Base-by-base conservation (phyloP, 164 flowering plant genomes). In the Vitis riparia region DNA sequence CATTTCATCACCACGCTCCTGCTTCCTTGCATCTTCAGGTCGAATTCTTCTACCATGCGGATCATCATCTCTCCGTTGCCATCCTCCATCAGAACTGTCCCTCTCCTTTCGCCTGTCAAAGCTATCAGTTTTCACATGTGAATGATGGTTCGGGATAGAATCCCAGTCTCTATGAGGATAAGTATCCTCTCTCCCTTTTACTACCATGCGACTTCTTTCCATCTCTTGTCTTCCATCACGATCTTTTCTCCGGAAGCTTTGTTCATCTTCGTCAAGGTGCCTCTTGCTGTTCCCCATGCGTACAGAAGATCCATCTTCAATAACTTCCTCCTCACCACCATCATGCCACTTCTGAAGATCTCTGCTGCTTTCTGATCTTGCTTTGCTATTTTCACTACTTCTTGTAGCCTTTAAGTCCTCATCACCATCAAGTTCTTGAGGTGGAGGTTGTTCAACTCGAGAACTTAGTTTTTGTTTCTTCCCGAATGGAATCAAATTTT, bases 351-450 rank as follows among this genome's bases (percentile, higher is more conserved):
- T 91, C 58, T 72, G 79, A 77, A 77, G 68, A 72, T 85, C 94
- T 79, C 83, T 82, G 83, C 93, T 88, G 75, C 87, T 85, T 50
- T 86, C 93, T 48, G 96, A 87, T 74, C 85, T 88, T 72, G 85
- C 89, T 84, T 83, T 95, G 85, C 93, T 91, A 74, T 76, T 86
- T 51, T 90, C 96, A 79, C 92, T 91, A 70, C 87, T 89, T 71
- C 88, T 85, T 67, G 88, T 83, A 68, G 86, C 74, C 75, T 79
- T 92, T 17, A 83, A 75, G 70, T 86, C 88, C 68, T 89, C 90
- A 52, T 68, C 84, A 62, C 80, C 89, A 68, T 83, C 89, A 75
- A 65, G 47, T 44, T 86, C 88, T 52, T 80, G 69, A 61, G 53
- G 50, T 30, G 77, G 62, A 55, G 79, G 75, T 61, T 79, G 85